phyloP scores from a whole-genome alignment of 2,329 filamentous ascomycete species.

The Alternaria brassicicola region DNA sequence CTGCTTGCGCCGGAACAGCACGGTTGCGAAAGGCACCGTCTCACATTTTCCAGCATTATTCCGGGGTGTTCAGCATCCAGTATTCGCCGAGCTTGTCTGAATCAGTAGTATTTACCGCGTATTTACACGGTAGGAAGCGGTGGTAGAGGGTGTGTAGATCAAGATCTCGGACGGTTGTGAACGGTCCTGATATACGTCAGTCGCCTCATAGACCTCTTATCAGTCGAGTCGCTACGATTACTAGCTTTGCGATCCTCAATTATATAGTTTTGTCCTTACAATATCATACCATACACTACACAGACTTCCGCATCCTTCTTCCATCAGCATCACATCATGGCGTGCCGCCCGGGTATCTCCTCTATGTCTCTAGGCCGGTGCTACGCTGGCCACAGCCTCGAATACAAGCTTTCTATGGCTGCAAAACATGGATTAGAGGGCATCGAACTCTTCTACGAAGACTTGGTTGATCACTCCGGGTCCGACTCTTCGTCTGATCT shows the following conservation, averaged over 20 bases:
- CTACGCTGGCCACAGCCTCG: slow-evolving; percentile 68
- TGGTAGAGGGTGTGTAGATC: not conserved
- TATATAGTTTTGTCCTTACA: not conserved
- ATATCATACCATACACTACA: not conserved
- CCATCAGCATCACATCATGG: slow-evolving; percentile 42
- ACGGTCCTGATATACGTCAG: not conserved
- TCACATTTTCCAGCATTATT: slow-evolving; percentile 2
- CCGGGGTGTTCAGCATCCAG: not conserved
- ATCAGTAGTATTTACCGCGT: not conserved
- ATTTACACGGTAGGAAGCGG: not conserved
- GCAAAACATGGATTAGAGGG: slow-evolving; percentile 68
- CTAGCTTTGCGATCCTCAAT: not conserved
- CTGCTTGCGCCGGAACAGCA: slow-evolving; percentile 12
- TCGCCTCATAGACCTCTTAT: not conserved
- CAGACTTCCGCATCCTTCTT: not conserved
- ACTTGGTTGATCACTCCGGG: slow-evolving; percentile 67
- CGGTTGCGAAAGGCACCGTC: slow-evolving; percentile 7
- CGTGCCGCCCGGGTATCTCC: slow-evolving; percentile 70
- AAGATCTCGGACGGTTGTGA: not conserved
- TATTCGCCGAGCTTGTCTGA: not conserved
- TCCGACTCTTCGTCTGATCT: slow-evolving; percentile 55
- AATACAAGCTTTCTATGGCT: slow-evolving; percentile 72
- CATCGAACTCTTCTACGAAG: slow-evolving; percentile 80
- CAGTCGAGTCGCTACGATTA: not conserved
- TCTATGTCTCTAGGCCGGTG: slow-evolving; percentile 79